Evolutionary conservation across 1,284 basidiomycete genomes (phyloP), one percentile per base, ranked within the genome.

Genomic region (Stereum hirsutum): DNA sequence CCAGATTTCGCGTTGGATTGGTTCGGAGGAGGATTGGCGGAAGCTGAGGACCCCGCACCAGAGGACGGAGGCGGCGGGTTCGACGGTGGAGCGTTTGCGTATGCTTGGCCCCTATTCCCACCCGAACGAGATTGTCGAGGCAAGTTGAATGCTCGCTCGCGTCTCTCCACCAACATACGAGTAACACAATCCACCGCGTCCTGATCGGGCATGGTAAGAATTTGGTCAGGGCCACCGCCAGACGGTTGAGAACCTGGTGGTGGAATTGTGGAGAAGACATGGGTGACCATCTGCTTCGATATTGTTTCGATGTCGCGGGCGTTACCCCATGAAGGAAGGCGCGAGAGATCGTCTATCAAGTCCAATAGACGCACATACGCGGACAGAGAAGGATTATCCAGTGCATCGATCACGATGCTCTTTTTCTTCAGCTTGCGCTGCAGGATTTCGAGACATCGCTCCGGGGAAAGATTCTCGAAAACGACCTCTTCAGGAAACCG

Each of bases 401-500:
- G 51, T n/a, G 56, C 66, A 0, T 56, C 50, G 25, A 72, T 48
- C 4, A 46, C 32, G 28, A 80, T 60, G 0, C 59, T 47, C 21
- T 63, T 59, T 57, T 71, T 74, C 43, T 51, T 49, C 26, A 83
- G 56, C 45, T 72, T 63, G 42, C 62, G 65, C 25, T 57, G 52
- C 17, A 83, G 57, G 7, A 83, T 57, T 39, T 69, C 49, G 39
- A 82, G 53, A 50, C 78, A 81, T 20, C 67, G 55, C 12, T 62
- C 58, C 6, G 77, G 62, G 19, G 56, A 42, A 61, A 83, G 69
- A 50, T 81, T 72, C 14, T 50, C 45, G 62, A 83, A 80, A 27
- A 60, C 45, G 23, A 83, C 62, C 45, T 75, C 69, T 30, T 80
- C 74, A 1, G 78, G 70, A 63, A 83, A 83, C 14, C 81, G 74